Base-by-base conservation (phyloP, 805 yeast species). In the Metschnikowia lochheadii region DNA sequence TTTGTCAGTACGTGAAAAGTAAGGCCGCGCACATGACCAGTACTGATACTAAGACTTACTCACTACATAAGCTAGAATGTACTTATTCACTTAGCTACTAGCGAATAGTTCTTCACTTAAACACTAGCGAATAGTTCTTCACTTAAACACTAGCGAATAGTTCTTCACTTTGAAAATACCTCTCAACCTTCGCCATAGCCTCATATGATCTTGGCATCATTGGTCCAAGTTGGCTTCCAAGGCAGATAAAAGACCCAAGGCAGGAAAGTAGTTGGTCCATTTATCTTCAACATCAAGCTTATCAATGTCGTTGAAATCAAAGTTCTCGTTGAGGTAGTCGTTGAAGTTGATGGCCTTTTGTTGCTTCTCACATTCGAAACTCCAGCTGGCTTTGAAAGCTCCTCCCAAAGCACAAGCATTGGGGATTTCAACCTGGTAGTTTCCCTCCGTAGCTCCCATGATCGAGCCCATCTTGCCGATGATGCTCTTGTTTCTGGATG, bases 331-430 rank as follows among this genome's bases (percentile, higher is more conserved):
- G 45, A 77, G 50, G 62, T 68, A 63, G 59, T 70, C 58, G 76
- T 68, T 68, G 63, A 73, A 84, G 72, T 49, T 72, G 60, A 66
- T 69, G 77, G 68, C 76, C 14, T 61, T 50, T 8, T 58, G 58
- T 17, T 60, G 55, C 21, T 49, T 33, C 53, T 72, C 77, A 50
- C 68, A 68, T 48, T 62, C 55, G 50, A 64, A 67, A 36, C 88
- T 79, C 95, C 95, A 89, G 44, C 84, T 72, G 1, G 96, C 92
- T 63, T 87, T 86, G 68, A 78, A 87, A 39, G 95, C 92, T 3
- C 96, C 96, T 23, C 97, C 97, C 34, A 88, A 66, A 0, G 96
- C 97, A 75, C 97, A 90, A 1, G 96, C 94, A 67, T 90, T 90
- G 6, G 92, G 82, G 43, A 88, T 80, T 60, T 87, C 90, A 36